phyloP scores from a whole-genome alignment of 441 rosid genomes.

The Macaranga tanarius region DNA sequence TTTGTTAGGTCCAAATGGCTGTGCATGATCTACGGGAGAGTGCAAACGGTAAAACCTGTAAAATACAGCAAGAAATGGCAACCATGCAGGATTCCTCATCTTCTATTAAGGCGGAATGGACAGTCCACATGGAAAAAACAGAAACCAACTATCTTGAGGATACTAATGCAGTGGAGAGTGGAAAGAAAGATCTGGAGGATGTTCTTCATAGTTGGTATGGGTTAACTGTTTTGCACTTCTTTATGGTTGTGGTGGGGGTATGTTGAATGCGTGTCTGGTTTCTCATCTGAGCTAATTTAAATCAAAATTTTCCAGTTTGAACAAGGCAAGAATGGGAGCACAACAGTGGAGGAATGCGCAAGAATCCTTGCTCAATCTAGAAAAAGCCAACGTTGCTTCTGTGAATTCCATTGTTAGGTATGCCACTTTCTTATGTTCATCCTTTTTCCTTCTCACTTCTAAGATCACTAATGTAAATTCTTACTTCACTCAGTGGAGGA shows the following conservation, averaged over 20 bases:
- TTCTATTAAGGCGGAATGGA: slow-evolving; percentile 80
- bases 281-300: slow-evolving; percentile 22
- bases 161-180: slow-evolving; percentile 68
- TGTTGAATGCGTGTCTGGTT: slow-evolving; percentile 3
- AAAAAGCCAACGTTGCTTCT: slow-evolving; percentile 77
- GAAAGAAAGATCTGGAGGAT: slow-evolving; percentile 74
- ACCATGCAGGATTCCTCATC: slow-evolving; percentile 84
- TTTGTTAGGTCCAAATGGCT: slow-evolving; percentile 76
- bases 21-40: slow-evolving; percentile 83
- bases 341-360: slow-evolving; percentile 89
- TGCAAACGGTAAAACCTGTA: slow-evolving; percentile 67
- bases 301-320: slow-evolving; percentile 50
- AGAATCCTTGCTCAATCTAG: slow-evolving; percentile 77
- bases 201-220: slow-evolving; percentile 80
- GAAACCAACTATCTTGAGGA: slow-evolving; percentile 71
- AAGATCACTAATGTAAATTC: slow-evolving; percentile 2
- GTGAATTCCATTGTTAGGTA: slow-evolving; percentile 87
- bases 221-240: not conserved
- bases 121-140: slow-evolving; percentile 67
- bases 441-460: slow-evolving; percentile 5
- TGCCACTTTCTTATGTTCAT: slow-evolving; percentile 16
- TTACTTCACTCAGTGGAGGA: slow-evolving; percentile 59
- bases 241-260: not conserved
- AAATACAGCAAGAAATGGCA: slow-evolving; percentile 86
- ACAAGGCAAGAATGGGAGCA: slow-evolving; percentile 71